Base-by-base conservation (phyloP, 257 asterid species). In the Eucommia ulmoides region DNA sequence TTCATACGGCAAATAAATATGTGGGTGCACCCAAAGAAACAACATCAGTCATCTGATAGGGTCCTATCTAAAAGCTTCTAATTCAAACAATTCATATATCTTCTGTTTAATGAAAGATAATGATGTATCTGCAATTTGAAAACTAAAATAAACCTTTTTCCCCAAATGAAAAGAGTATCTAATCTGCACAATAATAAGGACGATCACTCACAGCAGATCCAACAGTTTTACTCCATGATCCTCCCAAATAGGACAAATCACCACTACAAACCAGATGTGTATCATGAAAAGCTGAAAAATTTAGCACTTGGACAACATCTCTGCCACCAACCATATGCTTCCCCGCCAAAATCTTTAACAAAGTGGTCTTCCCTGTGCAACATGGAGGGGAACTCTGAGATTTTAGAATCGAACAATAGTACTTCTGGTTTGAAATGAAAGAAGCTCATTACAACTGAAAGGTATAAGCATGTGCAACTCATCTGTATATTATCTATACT, bases 271-370 rank as follows among this genome's bases (percentile, higher is more conserved):
- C 96, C 33, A 89, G 89, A 45, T 54, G 67, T 0, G 97, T 89
- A 49, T 89, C 97, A 50, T 89, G 97, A 64, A 89, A 89, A 45
- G 97, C 97, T 29, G 97, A 89, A 17, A 50, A 72, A 61, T 80
- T 72, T 23, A 89, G 80, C 64, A 89, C 97, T 60, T 75, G 69
- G 56, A 88, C 97, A 41, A 76, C 95, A 59, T 88, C 97, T 73
- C 62, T 72, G 50, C 94, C 96, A 17, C 97, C 97, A 23, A 89
- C 97, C 97, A 89, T 76, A 53, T 89, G 97, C 74, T 89, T 85
- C 73, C 97, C 97, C 14, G 97, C 97, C 65, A 89, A 74, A 38
- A 89, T 85, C 87, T 66, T 83, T 81, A 89, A 66, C 33, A 89
- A 65, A 41, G 94, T 85, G 46, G 97, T 89, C 69, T 89, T 89